Evolutionary conservation across 2,329 filamentous ascomycete genomes (phyloP).

Genomic region (Curvularia spicifera): DNA sequence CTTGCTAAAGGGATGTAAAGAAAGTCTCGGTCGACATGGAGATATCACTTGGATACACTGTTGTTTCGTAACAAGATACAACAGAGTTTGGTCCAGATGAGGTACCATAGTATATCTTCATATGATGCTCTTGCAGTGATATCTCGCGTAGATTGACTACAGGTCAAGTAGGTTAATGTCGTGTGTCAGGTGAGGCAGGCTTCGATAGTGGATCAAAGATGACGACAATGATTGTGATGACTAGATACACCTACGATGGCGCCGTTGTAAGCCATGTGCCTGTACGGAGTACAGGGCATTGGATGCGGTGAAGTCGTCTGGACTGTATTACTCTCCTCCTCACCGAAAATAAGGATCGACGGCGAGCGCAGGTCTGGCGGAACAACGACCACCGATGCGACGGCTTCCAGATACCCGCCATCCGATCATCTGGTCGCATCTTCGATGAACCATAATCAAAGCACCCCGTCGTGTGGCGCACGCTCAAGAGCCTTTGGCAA

Average conservation of each 20-base stretch:
- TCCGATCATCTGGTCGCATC: constrained; percentile 10
- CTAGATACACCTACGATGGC: background rate
- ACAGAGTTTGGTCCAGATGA: constrained; percentile 20
- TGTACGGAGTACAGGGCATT: background rate
- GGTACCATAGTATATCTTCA: constrained; percentile 18
- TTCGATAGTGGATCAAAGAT: background rate
- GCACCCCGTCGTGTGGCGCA: constrained; percentile 31
- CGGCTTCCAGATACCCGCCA: constrained; percentile 12
- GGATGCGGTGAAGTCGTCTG: constrained; percentile 5
- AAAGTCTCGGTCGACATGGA: constrained; percentile 1
- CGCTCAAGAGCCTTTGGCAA: constrained; percentile 18
- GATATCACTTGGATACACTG: constrained; percentile 1
- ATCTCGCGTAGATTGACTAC: constrained; percentile 20
- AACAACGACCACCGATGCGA: background rate
- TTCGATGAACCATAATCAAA: constrained; percentile 22
- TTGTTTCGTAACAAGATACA: constrained; percentile 8
- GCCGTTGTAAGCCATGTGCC: background rate
- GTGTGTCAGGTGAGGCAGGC: constrained; percentile 6
- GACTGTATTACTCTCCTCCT: constrained; percentile 1
- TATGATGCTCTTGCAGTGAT: constrained; percentile 16
- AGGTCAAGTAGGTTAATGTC: constrained; percentile 22
- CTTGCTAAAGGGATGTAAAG: background rate
- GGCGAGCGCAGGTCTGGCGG: background rate
- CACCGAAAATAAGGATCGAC: background rate
- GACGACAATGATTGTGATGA: background rate